phyloP scores from a whole-genome alignment of 805 yeast genomes.

The Millerozyma miso region DNA sequence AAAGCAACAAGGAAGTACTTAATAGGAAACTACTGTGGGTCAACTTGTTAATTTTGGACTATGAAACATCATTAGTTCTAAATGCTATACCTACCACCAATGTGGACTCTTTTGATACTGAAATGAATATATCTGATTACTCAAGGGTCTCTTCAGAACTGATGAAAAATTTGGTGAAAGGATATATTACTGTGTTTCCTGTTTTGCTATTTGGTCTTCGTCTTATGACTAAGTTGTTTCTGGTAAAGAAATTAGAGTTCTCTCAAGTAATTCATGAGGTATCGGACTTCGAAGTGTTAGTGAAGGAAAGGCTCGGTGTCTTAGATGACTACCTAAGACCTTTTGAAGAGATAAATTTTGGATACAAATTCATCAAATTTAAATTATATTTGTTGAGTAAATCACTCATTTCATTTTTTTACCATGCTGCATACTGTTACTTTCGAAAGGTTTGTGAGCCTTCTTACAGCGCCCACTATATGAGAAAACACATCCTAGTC shows the following conservation, averaged over 20 bases:
- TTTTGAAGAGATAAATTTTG: neutral
- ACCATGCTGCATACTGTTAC: neutral
- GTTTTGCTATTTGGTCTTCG: neutral
- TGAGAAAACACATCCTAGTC: neutral
- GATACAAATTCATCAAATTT: constrained; percentile 1
- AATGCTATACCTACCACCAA: neutral
- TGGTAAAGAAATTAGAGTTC: neutral
- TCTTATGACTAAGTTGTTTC: constrained; percentile 1
- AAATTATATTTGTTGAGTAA: constrained; percentile 3
- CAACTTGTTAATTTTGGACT: neutral
- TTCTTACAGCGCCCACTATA: neutral
- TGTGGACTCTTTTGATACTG: neutral
- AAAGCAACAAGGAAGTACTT: neutral
- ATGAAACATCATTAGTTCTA: neutral
- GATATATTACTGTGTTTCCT: neutral
- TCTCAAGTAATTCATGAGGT: neutral
- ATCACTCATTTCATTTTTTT: constrained; percentile 1
- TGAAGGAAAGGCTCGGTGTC: constrained; percentile 1
- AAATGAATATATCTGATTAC: neutral
- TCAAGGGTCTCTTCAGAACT: neutral
- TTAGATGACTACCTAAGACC: constrained; percentile 3
- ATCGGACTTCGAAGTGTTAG: constrained; percentile 2
- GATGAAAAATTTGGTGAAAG: neutral
- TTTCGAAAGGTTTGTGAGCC: neutral
- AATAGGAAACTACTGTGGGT: neutral